A percentile compares a stretch with the other conserved stretches of the same genome.
These are phyloP conservation scores for Punctularia strigosozonata DNA, from an alignment of 768 basidiomycete species.

Conservation along the genomic window DNA sequence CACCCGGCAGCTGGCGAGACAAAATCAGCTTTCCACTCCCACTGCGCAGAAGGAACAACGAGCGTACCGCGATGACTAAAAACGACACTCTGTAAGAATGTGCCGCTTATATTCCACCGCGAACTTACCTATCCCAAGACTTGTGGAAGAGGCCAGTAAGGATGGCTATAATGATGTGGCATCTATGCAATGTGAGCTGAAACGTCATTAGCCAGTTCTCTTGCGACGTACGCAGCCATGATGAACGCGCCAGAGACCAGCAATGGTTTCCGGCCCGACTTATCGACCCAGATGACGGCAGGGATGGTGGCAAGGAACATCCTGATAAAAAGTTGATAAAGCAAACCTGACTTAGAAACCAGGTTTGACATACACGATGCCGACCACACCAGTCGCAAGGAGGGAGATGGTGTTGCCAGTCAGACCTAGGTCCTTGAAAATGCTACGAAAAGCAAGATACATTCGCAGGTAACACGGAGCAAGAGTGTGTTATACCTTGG, in stretches of 20 bases:
- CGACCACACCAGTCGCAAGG: slow-evolving; percentile 62
- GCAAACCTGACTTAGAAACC: not conserved
- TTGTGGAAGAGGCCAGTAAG: slow-evolving; percentile 47
- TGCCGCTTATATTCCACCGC: too few species aligned
- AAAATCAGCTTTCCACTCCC: not conserved
- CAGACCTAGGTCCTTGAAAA: slow-evolving; percentile 51
- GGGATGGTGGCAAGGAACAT: slow-evolving; percentile 74
- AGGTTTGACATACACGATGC: slow-evolving; percentile 45
- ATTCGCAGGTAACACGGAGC: too few species aligned
- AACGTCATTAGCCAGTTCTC: too few species aligned
- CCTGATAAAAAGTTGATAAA: slow-evolving; percentile 16
- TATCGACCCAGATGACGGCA: slow-evolving; percentile 73
- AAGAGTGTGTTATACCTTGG: too few species aligned
- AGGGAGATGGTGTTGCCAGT: slow-evolving; percentile 47
- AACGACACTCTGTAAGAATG: not conserved
- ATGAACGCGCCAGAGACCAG: slow-evolving; percentile 62
- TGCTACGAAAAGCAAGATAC: too few species aligned
- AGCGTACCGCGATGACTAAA: slow-evolving; percentile 22
- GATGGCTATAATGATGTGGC: slow-evolving; percentile 61
- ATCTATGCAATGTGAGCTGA: slow-evolving; percentile 24
- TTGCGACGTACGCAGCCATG: slow-evolving; percentile 64
- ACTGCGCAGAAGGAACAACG: not conserved
- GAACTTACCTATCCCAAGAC: slow-evolving; percentile 26
- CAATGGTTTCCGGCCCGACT: slow-evolving; percentile 64
- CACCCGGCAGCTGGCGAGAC: slow-evolving; percentile 47